Evolutionary conservation across 2,329 filamentous ascomycete genomes (phyloP), one percentile per base, ranked within the genome.

Genomic region (Knufia petricola): DNA sequence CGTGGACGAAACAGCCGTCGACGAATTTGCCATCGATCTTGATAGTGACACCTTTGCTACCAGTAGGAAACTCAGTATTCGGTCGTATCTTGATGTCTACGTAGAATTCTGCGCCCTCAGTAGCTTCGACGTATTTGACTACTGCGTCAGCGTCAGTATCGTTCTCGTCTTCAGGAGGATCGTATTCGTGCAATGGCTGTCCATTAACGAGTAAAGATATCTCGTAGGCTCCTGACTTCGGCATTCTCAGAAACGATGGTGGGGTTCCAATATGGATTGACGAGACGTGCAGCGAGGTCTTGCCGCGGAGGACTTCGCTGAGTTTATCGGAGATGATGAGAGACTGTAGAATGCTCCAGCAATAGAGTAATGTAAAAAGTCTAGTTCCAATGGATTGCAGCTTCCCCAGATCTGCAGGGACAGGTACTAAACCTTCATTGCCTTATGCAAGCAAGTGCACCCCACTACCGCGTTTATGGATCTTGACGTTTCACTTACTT

Each of bases 121-220:
- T 15, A 37, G 31, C 43, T 28, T 46, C 43, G 17, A 46, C 37
- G 32, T 46, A 37, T 28, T 23, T 36, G 15, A 13, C 17, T 7
- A 10, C n/a, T 7, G 15, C 12, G 19, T n/a, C 10, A 7, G 21
- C 13, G 20, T 10, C 3, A 28, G 17, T 15, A n/a, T 24, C 21
- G n/a, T 13, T 4, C 9, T 46, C 43, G 15, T 37, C 30, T 24
- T 46, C 32, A 10, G 43, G 31, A 3, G 43, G 30, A 36, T 37
- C 31, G 28, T 46, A 37, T n/a, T 37, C 30, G 9, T 12, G 30
- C 19, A 38, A n/a, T 4, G 31, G 4, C 15, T 10, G 30, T 24
- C 43, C 31, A 26, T 23, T 26, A 3, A 26, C 32, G 9, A n/a
- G 6, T 3, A 46, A 37, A 7, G 32, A 37, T 3, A 26, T 31